Conservation (phyloP, 2,329 filamentous ascomycete genomes). For the Aspergillus sp. region DNA sequence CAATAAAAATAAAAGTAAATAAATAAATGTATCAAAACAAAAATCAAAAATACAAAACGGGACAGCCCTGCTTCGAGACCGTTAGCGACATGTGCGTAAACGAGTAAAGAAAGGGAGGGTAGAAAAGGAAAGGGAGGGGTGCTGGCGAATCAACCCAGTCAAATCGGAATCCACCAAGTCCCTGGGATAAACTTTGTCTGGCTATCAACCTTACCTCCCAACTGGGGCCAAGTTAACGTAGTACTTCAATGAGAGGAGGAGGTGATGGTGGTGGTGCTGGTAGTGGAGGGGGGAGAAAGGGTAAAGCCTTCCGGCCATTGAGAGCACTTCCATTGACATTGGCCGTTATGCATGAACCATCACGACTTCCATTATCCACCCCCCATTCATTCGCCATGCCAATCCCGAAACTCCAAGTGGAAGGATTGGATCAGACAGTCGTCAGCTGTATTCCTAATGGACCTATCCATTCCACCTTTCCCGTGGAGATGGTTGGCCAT, state of each 20-base stretch:
- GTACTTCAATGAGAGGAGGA: too few species aligned
- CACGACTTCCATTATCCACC: neutral
- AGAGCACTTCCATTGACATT: constrained; percentile 8
- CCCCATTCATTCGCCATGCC: constrained; percentile 3
- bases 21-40: too few species aligned
- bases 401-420: neutral
- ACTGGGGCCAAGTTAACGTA: neutral
- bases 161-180: constrained; percentile 2
- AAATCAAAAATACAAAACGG: neutral
- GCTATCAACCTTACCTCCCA: constrained; percentile 12
- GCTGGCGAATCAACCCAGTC: neutral
- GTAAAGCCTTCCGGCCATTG: constrained; percentile 3
- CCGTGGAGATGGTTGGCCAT: neutral
- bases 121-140: neutral
- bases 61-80: constrained; percentile 9
- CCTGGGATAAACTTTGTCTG: constrained; percentile 12
- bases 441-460: constrained; percentile 19
- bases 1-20: too few species aligned
- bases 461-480: constrained; percentile 19
- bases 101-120: neutral
- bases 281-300: neutral
- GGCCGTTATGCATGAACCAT: constrained; percentile 19
- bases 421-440: constrained; percentile 10
- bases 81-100: constrained; percentile 13
- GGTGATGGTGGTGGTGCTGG: neutral